Evolutionary conservation across 192 early-diverging fungal genomes (phyloP).

Genomic region (Piromyces finnis): DNA sequence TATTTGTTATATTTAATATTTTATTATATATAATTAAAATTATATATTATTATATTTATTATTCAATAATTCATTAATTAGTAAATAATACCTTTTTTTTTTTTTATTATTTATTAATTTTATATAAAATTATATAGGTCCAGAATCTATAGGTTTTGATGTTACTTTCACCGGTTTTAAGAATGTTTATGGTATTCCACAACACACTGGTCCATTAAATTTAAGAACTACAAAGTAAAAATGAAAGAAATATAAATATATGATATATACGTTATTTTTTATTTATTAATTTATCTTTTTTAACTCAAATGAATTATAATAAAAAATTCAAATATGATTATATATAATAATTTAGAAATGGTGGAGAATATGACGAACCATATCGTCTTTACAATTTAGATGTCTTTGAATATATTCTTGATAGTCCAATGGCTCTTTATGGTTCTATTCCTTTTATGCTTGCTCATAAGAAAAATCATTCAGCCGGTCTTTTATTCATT

Average conservation of each 20-base stretch:
- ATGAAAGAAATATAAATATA: no score
- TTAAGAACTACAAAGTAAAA: constrained; percentile 79
- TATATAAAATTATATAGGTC: constrained; percentile 26
- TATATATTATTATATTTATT: neutral
- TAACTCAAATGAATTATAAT: no score
- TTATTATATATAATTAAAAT: neutral
- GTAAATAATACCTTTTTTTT: neutral
- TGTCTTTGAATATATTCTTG: constrained; percentile 90
- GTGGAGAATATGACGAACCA: constrained; percentile 64
- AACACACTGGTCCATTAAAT: constrained; percentile 74
- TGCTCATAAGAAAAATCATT: constrained; percentile 55
- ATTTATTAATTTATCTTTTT: no score
- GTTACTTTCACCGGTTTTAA: constrained; percentile 65
- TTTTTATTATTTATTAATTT: neutral
- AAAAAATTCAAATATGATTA: no score
- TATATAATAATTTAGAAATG: constrained; percentile 20
- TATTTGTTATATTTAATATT: constrained; percentile 4
- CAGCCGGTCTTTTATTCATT: constrained; percentile 74
- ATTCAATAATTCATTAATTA: no score
- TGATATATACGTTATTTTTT: no score
- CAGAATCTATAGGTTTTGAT: constrained; percentile 85
- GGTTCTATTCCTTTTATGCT: constrained; percentile 88
- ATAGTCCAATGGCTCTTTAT: constrained; percentile 95
- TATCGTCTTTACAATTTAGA: constrained; percentile 95
- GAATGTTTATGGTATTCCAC: constrained; percentile 91